Percentiles rank a stretch among this genome's conserved stretches.
Evolutionary conservation across 257 asterid species (phyloP).

Genomic region (Linderniella brevidens): DNA sequence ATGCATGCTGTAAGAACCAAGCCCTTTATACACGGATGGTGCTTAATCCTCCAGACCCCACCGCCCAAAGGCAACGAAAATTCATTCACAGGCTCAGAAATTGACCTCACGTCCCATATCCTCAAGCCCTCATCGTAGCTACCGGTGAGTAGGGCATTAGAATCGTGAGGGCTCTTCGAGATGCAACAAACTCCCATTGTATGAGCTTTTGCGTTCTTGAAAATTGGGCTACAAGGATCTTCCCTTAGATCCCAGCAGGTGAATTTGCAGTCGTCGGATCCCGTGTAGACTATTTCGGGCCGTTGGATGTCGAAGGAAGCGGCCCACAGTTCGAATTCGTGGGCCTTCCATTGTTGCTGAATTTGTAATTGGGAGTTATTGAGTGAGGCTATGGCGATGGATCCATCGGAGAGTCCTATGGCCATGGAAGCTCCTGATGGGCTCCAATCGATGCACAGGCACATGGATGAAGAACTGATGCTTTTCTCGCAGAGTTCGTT

Average conservation of each 20-base stretch:
- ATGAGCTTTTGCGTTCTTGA: slow-evolving; percentile 50
- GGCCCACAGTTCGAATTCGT: slow-evolving; percentile 81
- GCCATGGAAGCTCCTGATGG: slow-evolving; percentile 50
- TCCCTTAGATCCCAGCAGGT: slow-evolving; percentile 83
- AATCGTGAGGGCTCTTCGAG: slow-evolving; percentile 53
- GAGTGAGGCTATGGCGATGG: slow-evolving; percentile 55
- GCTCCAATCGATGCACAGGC: slow-evolving; percentile 82
- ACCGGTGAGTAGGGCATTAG: slow-evolving; percentile 55
- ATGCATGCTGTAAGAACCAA: slow-evolving; percentile 69
- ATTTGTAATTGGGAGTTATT: slow-evolving; percentile 29
- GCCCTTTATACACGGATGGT: slow-evolving; percentile 44
- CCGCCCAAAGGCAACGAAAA: slow-evolving; percentile 49
- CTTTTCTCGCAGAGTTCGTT: slow-evolving; percentile 29
- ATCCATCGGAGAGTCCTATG: slow-evolving; percentile 78
- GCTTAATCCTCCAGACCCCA: slow-evolving; percentile 93
- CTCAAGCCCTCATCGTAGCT: slow-evolving; percentile 76
- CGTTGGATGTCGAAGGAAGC: slow-evolving; percentile 69
- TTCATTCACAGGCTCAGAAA: slow-evolving; percentile 35
- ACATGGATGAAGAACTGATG: slow-evolving; percentile 67
- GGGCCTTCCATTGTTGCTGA: slow-evolving; percentile 68
- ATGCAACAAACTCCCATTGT: slow-evolving; percentile 82
- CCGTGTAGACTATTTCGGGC: slow-evolving; percentile 65
- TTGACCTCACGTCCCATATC: slow-evolving; percentile 78
- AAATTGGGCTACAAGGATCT: slow-evolving; percentile 37
- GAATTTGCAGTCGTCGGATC: slow-evolving; percentile 88